Percentiles rank a stretch among this genome's conserved stretches.
These are phyloP conservation scores for Hamamelis virginiana DNA, from an alignment of 164 flowering plant species.

Conservation along the genomic window DNA sequence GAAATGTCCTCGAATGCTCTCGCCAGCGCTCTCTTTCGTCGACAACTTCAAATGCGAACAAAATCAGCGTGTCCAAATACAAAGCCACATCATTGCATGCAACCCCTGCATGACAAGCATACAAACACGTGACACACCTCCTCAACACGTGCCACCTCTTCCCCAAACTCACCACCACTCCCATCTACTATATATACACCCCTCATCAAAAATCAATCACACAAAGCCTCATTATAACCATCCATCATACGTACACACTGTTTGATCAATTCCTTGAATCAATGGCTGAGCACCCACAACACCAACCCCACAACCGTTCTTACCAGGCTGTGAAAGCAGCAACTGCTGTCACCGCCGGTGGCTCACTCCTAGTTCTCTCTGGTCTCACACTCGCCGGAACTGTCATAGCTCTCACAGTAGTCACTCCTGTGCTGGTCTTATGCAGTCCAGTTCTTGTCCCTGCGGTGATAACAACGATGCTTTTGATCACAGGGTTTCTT, in stretches of 20 bases:
- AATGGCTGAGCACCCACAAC: slow-evolving; percentile 25
- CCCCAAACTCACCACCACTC: slow-evolving; percentile 2
- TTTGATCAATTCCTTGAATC: background rate
- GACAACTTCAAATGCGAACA: background rate
- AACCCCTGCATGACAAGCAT: slow-evolving; percentile 32
- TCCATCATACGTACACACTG: background rate
- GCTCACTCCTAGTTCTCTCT: slow-evolving; percentile 41
- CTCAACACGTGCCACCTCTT: slow-evolving; percentile 27
- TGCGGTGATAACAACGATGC: slow-evolving; percentile 35
- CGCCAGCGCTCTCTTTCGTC: background rate
- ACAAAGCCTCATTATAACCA: background rate
- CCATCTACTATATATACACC: slow-evolving; percentile 10
- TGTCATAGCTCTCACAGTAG: slow-evolving; percentile 39
- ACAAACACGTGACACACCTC: slow-evolving; percentile 10
- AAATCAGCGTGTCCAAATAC: slow-evolving; percentile 20
- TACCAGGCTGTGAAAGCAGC: slow-evolving; percentile 45
- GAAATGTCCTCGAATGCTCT: too few species aligned
- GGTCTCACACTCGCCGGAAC: slow-evolving; percentile 47
- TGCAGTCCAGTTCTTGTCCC: slow-evolving; percentile 50
- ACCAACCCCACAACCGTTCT: slow-evolving; percentile 12
- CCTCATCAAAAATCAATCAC: background rate
- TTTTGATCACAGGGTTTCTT: slow-evolving; percentile 34
- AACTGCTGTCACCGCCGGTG: slow-evolving; percentile 48
- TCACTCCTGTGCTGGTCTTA: slow-evolving; percentile 47
- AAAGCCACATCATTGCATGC: slow-evolving; percentile 21